Percentiles rank a stretch among this genome's conserved stretches.
phyloP scores from a whole-genome alignment of 495 filamentous ascomycete genomes.

The Aspergillus leporis region DNA sequence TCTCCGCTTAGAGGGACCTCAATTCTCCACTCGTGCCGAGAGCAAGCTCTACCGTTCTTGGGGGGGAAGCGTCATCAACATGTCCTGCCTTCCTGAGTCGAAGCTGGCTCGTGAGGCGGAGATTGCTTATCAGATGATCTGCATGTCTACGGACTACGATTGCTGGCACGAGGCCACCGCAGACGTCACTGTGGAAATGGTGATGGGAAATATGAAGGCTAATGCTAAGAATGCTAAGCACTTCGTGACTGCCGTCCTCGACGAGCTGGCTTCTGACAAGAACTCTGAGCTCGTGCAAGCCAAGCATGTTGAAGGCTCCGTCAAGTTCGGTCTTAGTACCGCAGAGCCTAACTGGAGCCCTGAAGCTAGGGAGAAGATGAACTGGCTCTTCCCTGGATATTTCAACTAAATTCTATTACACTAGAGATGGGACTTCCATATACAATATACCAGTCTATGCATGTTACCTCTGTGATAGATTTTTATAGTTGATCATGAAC shows the following conservation, averaged over 20 bases:
- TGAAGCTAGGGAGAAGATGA: conserved; percentile 66
- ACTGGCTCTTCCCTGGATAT: conserved; percentile 72
- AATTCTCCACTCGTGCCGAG: conserved; percentile 97
- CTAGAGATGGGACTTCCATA: not conserved
- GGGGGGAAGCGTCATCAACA: conserved; percentile 93
- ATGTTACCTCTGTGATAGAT: conserved; percentile 3
- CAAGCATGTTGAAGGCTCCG: conserved; percentile 55
- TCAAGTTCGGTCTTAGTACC: conserved; percentile 70
- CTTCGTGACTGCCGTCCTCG: conserved; percentile 82
- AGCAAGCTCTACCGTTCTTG: conserved; percentile 89
- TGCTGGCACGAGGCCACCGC: conserved; percentile 81
- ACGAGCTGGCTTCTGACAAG: conserved; percentile 76
- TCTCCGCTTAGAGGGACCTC: conserved; percentile 70
- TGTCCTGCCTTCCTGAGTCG: conserved; percentile 93
- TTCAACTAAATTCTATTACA: conserved; percentile 23
- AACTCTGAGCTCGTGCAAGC: conserved; percentile 72
- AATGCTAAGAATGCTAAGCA: conserved; percentile 84
- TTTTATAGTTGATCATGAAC: conserved; percentile 14
- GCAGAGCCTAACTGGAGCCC: conserved; percentile 60
- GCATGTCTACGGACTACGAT: conserved; percentile 99
- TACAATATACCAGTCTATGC: conserved; percentile 3
- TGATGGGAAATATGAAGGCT: conserved; percentile 93
- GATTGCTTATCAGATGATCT: conserved; percentile 95
- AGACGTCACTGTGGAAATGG: conserved; percentile 91
- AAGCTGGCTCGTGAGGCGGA: conserved; percentile 96